Base-by-base conservation (phyloP, 2,329 filamentous ascomycete genomes). In the Rhinocladiella mackenziei region DNA sequence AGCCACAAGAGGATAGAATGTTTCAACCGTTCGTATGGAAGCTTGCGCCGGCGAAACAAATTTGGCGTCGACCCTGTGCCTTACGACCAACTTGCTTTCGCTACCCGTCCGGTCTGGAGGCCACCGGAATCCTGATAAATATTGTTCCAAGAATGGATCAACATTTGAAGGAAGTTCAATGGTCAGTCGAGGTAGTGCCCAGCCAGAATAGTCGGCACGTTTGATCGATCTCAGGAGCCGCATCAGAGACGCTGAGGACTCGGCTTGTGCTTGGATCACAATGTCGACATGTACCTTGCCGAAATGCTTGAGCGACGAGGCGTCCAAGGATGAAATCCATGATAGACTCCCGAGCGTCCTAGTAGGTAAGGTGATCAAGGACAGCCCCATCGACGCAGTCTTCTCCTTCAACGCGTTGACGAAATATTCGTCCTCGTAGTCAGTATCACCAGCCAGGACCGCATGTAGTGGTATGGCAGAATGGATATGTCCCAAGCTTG, bases 201-300 rank as follows among this genome's bases (percentile, higher is more conserved):
- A 71, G 0, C 83, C 82, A 34, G 80, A 75, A 60, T 89, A 91
- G 60, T 96, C 88, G 4, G 86, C 87, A 5, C 71, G 69, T 50
- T 77, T 72, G 18, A 98, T 73, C 3, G 89, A 95, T 48, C 77
- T 76, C 3, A 98, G 75, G 22, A 96, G 73, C 43, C 87, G 76
- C 38, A 58, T 46, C 11, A 58, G 44, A 8, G 50, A 50, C 8
- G 55, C 51, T n/a, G 57, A 48, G 15, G 57, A 56, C 23, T 54
- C 48, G 8, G 42, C 31, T 14, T 43, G 50, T 17, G 86, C 87
- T 47, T 94, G 86, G 6, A 97, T 78, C 9, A 96, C 64, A 40
- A 98, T 86, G 53, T 97, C 88, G 50, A 97, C 74, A 26, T 75
- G 79, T 4, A 86, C 72, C 34, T 80, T 77, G 61, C 91, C 82